phyloP scores from a whole-genome alignment of 192 early-diverging fungal genomes.

The Linnemannia hyalina region DNA sequence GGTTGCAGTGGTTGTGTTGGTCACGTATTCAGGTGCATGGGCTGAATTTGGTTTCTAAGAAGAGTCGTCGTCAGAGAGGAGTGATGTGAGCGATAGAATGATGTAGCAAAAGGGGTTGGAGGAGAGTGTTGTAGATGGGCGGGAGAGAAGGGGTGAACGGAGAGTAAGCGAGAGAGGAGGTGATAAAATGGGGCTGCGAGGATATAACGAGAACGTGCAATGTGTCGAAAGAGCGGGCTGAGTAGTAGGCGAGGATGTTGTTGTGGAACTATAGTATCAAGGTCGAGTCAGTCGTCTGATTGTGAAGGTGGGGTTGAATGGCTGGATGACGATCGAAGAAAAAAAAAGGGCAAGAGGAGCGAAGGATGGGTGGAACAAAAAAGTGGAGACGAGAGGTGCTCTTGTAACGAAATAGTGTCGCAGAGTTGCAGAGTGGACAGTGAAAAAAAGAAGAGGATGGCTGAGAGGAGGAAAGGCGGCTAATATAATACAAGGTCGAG shows the following conservation, averaged over 20 bases:
- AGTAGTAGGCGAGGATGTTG: not conserved
- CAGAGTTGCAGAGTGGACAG: not conserved
- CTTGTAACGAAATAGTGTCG: slow-evolving; percentile 6
- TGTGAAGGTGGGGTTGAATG: too few relatives aligned
- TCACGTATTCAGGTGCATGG: not conserved
- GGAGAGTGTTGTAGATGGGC: not conserved
- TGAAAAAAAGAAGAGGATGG: not conserved
- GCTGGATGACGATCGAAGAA: not conserved
- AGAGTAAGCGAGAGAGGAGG: not conserved
- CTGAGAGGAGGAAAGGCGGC: not conserved
- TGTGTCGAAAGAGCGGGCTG: not conserved
- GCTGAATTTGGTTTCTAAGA: not conserved
- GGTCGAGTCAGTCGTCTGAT: too few relatives aligned
- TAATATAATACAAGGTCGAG: not conserved
- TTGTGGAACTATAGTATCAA: too few relatives aligned
- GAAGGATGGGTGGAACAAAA: not conserved
- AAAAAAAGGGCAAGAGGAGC: not conserved
- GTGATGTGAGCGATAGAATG: not conserved
- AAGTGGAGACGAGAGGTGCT: not conserved
- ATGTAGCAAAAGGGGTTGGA: not conserved
- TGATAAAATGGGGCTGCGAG: not conserved
- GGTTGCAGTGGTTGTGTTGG: not conserved
- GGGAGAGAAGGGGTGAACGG: not conserved
- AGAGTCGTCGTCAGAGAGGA: not conserved
- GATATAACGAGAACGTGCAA: too few relatives aligned